Evolutionary conservation across 1,139 yeast genomes (phyloP).

Genomic region (Pichia sp.): DNA sequence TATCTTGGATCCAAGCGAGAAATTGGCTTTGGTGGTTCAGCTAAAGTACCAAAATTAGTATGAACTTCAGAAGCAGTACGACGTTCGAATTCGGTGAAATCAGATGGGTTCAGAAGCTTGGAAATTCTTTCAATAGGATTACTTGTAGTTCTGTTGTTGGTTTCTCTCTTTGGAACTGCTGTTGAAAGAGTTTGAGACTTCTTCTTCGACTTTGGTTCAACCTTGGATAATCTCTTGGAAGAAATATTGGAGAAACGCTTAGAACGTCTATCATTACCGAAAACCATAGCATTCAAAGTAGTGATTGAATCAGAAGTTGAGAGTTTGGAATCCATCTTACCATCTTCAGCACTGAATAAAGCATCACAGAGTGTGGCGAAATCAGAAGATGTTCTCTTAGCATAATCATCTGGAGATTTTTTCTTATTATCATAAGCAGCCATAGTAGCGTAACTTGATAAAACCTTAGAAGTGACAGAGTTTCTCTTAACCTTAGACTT

Average conservation of each 20-base stretch:
- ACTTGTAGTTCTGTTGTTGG: slow-evolving; percentile 15
- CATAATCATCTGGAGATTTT: slow-evolving; percentile 70
- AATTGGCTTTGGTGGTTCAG: slow-evolving; percentile 54
- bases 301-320: slow-evolving; percentile 31
- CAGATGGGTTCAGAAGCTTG: slow-evolving; percentile 33
- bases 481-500: slow-evolving; percentile 53
- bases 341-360: slow-evolving; percentile 48
- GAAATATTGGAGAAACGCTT: slow-evolving; percentile 16
- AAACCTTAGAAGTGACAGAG: slow-evolving; percentile 65
- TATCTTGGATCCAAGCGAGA: slow-evolving; percentile 65
- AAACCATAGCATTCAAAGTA: slow-evolving; percentile 29
- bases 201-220: background rate
- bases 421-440: slow-evolving; percentile 55
- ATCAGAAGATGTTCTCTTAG: slow-evolving; percentile 73
- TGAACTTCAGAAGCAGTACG: slow-evolving; percentile 43
- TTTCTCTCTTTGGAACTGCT: background rate
- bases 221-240: slow-evolving; percentile 4
- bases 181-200: background rate
- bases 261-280: slow-evolving; percentile 20
- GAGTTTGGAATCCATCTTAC: slow-evolving; percentile 18
- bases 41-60: slow-evolving; percentile 25
- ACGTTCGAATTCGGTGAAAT: slow-evolving; percentile 42
- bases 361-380: slow-evolving; percentile 77
- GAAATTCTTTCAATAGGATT: slow-evolving; percentile 33
- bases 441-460: slow-evolving; percentile 69